Base-by-base conservation (phyloP, 2,329 filamentous ascomycete genomes). In the Chalaropsis ovoidea region DNA sequence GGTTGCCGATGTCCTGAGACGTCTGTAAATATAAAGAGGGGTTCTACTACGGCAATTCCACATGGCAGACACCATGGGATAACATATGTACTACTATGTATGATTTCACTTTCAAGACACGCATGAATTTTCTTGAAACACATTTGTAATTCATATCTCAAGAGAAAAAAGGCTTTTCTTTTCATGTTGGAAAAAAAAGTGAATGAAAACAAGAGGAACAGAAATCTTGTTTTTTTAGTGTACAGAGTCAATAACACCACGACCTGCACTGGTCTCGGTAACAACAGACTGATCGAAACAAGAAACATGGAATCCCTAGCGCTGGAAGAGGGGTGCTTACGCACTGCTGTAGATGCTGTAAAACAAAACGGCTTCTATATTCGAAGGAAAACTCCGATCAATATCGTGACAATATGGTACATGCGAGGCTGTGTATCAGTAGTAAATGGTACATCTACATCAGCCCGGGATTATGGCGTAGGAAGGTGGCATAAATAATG, bases 1-100 rank as follows among this genome's bases (percentile, higher is more conserved):
- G 41, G 79, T 96, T 60, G 81, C 89, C 72, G 93, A 97, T 76
- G 87, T 97, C 62, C 81, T 96, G 70, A 89, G 81, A 80, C 85
- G 88, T 72, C 76, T 96, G 77, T 96, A 87, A 70, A 64, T 63
- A 31, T 63, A 31, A 61, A 60, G 54, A 47, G 2, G n/a, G 15
- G 15, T n/a, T 47, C 17, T 47, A n/a, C 15, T 17, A 6, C 24
- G 42, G 4, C 17, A 22, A 17, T 62, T 27, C 43, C 39, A 61
- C 65, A 54, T 42, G 42, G 19, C 11, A n/a, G n/a, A 43, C 27
- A 43, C 10, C 13, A 35, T 66, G 65, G 66, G 68, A 27, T 47
- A 62, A 43, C 15, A 62, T 39, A 41, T 65, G 45, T 56, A 62
- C 41, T 27, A 62, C 24, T 42, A 62, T 35, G 6, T 24, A 22